These are phyloP conservation scores for Asterionellopsis glacialis DNA, from an alignment of 108 stramenopile genomes.

Conservation along the genomic window DNA sequence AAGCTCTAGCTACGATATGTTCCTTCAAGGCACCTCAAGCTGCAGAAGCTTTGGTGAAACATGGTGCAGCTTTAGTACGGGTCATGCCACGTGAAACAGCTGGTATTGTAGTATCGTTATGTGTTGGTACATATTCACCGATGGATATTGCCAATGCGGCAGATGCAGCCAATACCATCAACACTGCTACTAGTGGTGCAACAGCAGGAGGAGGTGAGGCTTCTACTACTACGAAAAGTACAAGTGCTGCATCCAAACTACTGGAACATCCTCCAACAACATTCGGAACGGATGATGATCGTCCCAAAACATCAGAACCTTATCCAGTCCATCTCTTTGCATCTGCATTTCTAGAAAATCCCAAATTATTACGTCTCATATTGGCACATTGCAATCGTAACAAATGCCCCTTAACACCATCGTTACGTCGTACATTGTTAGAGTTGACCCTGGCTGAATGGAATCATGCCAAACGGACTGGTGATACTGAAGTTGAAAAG, in stretches of 20 bases:
- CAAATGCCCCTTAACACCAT: constrained; percentile 65
- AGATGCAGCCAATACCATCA: constrained; percentile 5
- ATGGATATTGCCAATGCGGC: constrained; percentile 48
- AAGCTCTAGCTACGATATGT: constrained; percentile 77
- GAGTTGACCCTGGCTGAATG: constrained; percentile 84
- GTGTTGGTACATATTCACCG: constrained; percentile 77
- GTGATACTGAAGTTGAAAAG: constrained; percentile 68
- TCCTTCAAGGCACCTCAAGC: constrained; percentile 72
- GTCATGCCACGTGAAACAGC: constrained; percentile 76
- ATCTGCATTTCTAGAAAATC: constrained; percentile 73
- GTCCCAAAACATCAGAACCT: constrained; percentile 35
- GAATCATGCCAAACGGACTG: constrained; percentile 67
- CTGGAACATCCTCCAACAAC: constrained; percentile 21
- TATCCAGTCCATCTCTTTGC: constrained; percentile 81
- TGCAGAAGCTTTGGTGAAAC: constrained; percentile 58
- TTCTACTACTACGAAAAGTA: too few species aligned
- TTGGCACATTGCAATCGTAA: constrained; percentile 78
- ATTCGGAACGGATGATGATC: constrained; percentile 25
- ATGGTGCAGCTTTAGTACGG: constrained; percentile 69
- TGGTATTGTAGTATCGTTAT: constrained; percentile 77
- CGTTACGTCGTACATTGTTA: constrained; percentile 65
- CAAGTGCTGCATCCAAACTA: constrained; percentile 28
- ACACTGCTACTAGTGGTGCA: neutral
- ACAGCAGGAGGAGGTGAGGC: neutral
- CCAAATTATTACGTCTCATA: constrained; percentile 77